A percentile compares a stretch with the other conserved stretches of the same genome.
phyloP scores from a whole-genome alignment of 2,329 filamentous ascomycete species.

The Penicillium rolfsii region DNA sequence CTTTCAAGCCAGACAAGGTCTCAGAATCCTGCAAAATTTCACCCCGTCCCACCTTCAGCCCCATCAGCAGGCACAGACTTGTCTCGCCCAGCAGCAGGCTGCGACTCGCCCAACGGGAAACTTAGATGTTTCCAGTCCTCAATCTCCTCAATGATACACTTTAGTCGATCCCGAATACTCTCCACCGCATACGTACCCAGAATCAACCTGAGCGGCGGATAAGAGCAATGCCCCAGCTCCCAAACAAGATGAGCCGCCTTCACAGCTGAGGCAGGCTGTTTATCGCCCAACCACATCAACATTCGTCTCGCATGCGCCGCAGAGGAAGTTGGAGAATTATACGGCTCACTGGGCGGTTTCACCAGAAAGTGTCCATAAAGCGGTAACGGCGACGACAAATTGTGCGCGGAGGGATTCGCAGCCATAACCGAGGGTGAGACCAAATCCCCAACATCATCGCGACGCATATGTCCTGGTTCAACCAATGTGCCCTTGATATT shows the following conservation, averaged over 20 bases:
- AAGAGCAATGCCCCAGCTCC: conserved; percentile 94
- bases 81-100: conserved; percentile 19
- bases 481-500: conserved; percentile 94
- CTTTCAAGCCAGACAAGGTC: background rate
- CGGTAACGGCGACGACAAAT: conserved; percentile 61
- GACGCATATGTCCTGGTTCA: conserved; percentile 82
- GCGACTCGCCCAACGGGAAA: conserved; percentile 56
- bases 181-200: conserved; percentile 94
- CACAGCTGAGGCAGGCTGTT: conserved; percentile 88
- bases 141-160: conserved; percentile 91
- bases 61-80: conserved; percentile 13
- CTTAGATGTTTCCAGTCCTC: conserved; percentile 91
- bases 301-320: conserved; percentile 87
- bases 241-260: conserved; percentile 93
- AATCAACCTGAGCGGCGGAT: conserved; percentile 83
- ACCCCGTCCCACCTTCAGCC: conserved; percentile 12
- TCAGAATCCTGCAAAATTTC: background rate
- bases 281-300: conserved; percentile 90
- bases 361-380: conserved; percentile 92
- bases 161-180: conserved; percentile 85
- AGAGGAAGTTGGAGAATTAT: conserved; percentile 75
- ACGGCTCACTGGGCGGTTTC: conserved; percentile 80
- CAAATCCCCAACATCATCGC: conserved; percentile 66
- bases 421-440: conserved; percentile 35
- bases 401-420: conserved; percentile 31